Base-by-base conservation (phyloP, 148 eudicot genomes). In the Polygonum maritimum region DNA sequence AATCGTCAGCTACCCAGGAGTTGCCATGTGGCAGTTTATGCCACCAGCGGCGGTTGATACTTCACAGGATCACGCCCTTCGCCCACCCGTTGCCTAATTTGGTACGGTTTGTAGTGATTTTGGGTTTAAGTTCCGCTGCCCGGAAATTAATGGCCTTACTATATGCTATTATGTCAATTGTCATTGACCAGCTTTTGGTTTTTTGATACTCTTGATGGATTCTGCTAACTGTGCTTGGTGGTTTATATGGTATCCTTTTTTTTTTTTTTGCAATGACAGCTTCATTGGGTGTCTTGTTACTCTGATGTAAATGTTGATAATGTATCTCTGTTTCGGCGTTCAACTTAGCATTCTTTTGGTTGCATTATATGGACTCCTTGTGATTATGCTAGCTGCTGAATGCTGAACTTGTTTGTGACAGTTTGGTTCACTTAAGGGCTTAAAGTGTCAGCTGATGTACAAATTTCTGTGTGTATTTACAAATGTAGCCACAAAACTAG, bases 1-100 rank as follows among this genome's bases (percentile, higher is more conserved):
- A 1, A 54, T 87, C 11, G 75, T 90, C 52, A 77, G 90, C 75
- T 90, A 88, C 84, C 95, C 95, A 0, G 90, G 92, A 76, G 87
- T 88, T 26, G 90, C 90, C 76, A 90, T 90, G 95, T 90, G 95
- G 95, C 95, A 88, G 81, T 90, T 90, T 84, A 86, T 90, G 95
- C 92, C 95, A 7, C 89, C 92, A 49, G 88, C 92, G 73, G 82
- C 89, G 5, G 95, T 90, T 12, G 95, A 90, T 75, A 67, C 95
- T 74, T 88, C 95, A 1, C 90, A 88, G 79, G 92, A 90, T 84
- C 92, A 90, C 12, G 87, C 76, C 19, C 89, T 90, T 48, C 92
- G 90, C 65, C 92, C 95, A 18, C 96, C 92, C 0, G 92, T 89
- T 63, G 96, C 92, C 71, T 91, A 85, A 84, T 71, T 67, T 67